A percentile compares a stretch with the other conserved stretches of the same genome.
Evolutionary conservation across 2,329 filamentous ascomycete species (phyloP).

Genomic region (Bipolaris sorokiniana): DNA sequence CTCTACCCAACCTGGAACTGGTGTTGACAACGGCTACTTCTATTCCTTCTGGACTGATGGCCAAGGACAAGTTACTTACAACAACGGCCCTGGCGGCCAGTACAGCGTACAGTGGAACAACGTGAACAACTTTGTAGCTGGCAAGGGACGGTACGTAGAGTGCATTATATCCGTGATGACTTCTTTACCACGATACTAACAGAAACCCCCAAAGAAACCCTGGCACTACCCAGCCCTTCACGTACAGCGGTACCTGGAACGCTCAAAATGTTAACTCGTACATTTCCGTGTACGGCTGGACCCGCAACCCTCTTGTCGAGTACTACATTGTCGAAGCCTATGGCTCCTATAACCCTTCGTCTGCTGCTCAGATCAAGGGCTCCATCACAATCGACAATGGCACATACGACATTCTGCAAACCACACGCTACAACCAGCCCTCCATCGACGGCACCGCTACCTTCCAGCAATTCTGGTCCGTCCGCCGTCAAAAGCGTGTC

Average conservation of each 20-base stretch:
- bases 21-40: conserved; percentile 42
- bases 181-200: background rate
- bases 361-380: conserved; percentile 57
- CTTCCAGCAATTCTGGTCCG: conserved; percentile 63
- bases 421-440: conserved; percentile 58
- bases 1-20: conserved; percentile 32
- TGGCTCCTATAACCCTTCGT: conserved; percentile 58
- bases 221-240: conserved; percentile 57
- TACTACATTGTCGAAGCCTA: conserved; percentile 65
- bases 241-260: conserved; percentile 57
- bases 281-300: conserved; percentile 66
- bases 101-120: conserved; percentile 59
- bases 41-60: conserved; percentile 65
- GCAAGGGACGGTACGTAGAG: conserved; percentile 59
- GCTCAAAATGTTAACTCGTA: conserved; percentile 58
- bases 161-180: no score
- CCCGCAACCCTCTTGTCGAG: conserved; percentile 60
- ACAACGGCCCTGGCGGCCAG: conserved; percentile 53
- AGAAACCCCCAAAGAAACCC: conserved; percentile 46
- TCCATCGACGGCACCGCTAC: conserved; percentile 62
- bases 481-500: conserved; percentile 58
- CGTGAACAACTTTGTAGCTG: conserved; percentile 62
- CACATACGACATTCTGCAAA: conserved; percentile 60
- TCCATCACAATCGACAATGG: conserved; percentile 60
- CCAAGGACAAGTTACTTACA: conserved; percentile 58